phyloP scores from a whole-genome alignment of 163 green algal genomes.

The Scenedesmus sp. region DNA sequence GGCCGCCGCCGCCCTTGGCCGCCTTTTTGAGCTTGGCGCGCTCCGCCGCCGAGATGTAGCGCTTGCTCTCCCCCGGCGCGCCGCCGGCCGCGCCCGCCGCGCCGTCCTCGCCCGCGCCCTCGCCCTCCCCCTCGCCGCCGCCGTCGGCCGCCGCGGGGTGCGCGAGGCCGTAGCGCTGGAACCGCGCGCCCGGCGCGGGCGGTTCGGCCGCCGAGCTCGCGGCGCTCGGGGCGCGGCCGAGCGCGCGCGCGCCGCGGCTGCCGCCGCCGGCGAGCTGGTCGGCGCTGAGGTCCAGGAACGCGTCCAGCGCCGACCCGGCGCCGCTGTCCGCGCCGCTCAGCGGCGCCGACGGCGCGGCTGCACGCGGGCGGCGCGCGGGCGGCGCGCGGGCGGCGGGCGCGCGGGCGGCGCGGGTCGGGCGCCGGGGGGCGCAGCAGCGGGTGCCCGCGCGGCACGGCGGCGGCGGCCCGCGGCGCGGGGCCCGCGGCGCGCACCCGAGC shows the following conservation, averaged over 20 bases:
- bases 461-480: no score
- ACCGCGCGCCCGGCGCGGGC: slow-evolving; percentile 31
- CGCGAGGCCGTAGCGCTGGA: slow-evolving; percentile 58
- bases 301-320: slow-evolving; percentile 53
- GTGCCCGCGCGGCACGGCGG: no score
- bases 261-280: slow-evolving; percentile 34
- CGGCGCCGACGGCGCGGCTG: no score
- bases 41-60: slow-evolving; percentile 75
- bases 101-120: background rate
- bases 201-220: background rate
- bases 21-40: slow-evolving; percentile 74
- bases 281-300: slow-evolving; percentile 53
- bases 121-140: slow-evolving; percentile 1
- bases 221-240: background rate
- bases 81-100: background rate
- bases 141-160: slow-evolving; percentile 33
- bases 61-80: slow-evolving; percentile 35
- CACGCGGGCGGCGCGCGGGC: no score
- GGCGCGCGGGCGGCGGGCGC: no score
- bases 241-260: background rate
- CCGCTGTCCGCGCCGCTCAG: slow-evolving; percentile 19
- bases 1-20: slow-evolving; percentile 17
- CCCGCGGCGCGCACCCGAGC: no score
- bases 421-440: no score
- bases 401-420: no score